Conservation (phyloP, 2,329 filamentous ascomycete genomes). For the Fusarium miscanthi region DNA sequence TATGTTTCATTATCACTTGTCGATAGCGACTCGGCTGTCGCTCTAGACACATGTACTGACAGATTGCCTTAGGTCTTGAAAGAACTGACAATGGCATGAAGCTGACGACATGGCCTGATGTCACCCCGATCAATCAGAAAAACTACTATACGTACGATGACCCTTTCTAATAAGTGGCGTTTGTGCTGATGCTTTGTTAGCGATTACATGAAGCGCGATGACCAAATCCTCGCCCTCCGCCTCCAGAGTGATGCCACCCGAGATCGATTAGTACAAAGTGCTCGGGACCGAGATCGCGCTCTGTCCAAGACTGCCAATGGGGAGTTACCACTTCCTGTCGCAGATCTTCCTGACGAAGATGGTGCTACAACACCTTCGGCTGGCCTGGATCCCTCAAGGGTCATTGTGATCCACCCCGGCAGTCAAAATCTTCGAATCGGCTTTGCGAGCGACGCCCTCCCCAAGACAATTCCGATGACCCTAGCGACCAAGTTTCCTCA, state of each 20-base stretch:
- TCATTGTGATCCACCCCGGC: constrained; percentile 94
- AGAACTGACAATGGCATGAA: constrained; percentile 99
- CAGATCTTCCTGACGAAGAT: constrained; percentile 69
- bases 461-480: constrained; percentile 93
- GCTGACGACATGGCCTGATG: constrained; percentile 91
- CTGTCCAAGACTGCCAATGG: constrained; percentile 79
- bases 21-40: constrained; percentile 10
- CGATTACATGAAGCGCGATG: constrained; percentile 98
- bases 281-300: constrained; percentile 87
- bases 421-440: constrained; percentile 96
- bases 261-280: constrained; percentile 84
- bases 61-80: constrained; percentile 76
- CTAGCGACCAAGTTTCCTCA: constrained; percentile 82
- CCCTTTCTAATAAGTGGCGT: not conserved
- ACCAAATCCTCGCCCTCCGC: constrained; percentile 90
- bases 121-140: constrained; percentile 97
- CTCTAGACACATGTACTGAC: constrained; percentile 42
- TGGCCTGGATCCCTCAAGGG: constrained; percentile 82
- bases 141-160: constrained; percentile 90
- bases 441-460: constrained; percentile 93
- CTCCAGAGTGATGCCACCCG: constrained; percentile 88
- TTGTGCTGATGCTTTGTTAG: constrained; percentile 57
- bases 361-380: constrained; percentile 66
- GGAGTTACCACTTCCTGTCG: constrained; percentile 70
- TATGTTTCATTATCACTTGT: constrained; percentile 45